These are phyloP conservation scores for Rubus idaeus DNA, from an alignment of 306 rosid species.

Conservation along the genomic window DNA sequence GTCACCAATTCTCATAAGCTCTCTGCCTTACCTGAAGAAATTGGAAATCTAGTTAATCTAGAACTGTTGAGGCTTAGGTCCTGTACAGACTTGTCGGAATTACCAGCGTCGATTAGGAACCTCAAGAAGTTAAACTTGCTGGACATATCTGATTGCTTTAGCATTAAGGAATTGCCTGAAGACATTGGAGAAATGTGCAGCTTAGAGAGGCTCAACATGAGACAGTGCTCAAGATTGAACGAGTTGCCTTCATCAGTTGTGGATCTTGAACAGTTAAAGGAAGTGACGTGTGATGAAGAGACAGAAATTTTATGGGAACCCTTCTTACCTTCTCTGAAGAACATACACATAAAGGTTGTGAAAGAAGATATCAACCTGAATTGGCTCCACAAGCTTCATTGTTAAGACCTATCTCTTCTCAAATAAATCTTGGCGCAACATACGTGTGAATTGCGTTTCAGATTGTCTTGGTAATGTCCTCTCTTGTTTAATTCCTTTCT, in stretches of 20 bases:
- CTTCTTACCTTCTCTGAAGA: constrained; percentile 2
- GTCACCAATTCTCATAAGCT: constrained; percentile 58
- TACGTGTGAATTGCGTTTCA: not conserved
- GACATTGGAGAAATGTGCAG: constrained; percentile 36
- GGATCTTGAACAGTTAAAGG: constrained; percentile 33
- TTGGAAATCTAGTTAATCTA: constrained; percentile 42
- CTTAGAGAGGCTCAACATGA: constrained; percentile 40
- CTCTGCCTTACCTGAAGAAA: constrained; percentile 37
- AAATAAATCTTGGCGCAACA: not conserved
- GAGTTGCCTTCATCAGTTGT: constrained; percentile 43
- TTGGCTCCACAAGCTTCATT: constrained; percentile 29
- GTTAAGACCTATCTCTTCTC: not conserved
- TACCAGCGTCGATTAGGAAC: constrained; percentile 36
- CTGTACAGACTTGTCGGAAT: constrained; percentile 34
- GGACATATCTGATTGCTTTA: constrained; percentile 58
- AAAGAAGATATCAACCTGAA: constrained; percentile 40
- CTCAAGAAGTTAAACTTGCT: constrained; percentile 36
- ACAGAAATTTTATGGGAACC: constrained; percentile 31
- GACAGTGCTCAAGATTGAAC: constrained; percentile 39
- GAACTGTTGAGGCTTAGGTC: constrained; percentile 47
- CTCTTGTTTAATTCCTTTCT: too few relatives aligned
- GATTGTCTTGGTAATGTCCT: too few relatives aligned
- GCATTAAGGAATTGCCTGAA: constrained; percentile 44
- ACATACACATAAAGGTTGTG: constrained; percentile 6
- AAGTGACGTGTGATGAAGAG: constrained; percentile 60